Conservation (phyloP, 2,329 filamentous ascomycete genomes). For the Hypoxylon sp. region DNA sequence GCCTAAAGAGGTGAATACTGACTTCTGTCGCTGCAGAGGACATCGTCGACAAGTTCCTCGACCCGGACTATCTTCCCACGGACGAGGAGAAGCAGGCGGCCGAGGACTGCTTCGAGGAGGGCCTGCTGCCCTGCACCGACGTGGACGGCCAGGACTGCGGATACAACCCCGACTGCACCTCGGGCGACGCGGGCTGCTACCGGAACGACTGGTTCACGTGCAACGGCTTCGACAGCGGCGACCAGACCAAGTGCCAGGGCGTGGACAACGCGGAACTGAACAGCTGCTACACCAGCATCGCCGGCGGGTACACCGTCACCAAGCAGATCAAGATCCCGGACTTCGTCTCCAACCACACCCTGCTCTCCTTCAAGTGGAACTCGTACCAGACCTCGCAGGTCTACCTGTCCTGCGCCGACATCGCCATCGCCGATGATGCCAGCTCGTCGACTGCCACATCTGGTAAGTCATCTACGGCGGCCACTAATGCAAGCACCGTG, state of each 20-base stretch:
- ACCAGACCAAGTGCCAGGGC: slow-evolving; percentile 53
- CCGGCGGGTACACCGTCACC: slow-evolving; percentile 61
- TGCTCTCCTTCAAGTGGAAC: slow-evolving; percentile 63
- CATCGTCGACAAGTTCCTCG: slow-evolving; percentile 59
- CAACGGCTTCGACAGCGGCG: slow-evolving; percentile 51
- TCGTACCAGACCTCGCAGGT: slow-evolving; percentile 62
- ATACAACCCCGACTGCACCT: slow-evolving; percentile 57
- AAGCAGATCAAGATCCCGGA: slow-evolving; percentile 60
- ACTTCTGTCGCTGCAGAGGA: too few relatives aligned
- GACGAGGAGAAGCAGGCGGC: slow-evolving; percentile 60
- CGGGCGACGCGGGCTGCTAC: slow-evolving; percentile 54
- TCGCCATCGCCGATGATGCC: slow-evolving; percentile 33
- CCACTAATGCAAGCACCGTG: slow-evolving; percentile 41
- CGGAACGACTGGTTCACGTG: slow-evolving; percentile 65
- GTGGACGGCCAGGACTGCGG: slow-evolving; percentile 58
- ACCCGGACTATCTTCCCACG: slow-evolving; percentile 57
- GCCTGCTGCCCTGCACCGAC: slow-evolving; percentile 57
- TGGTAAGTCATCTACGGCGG: slow-evolving; percentile 19
- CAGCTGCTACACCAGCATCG: slow-evolving; percentile 60
- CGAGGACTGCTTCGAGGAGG: slow-evolving; percentile 60
- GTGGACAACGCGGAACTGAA: slow-evolving; percentile 54
- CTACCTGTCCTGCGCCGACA: slow-evolving; percentile 58
- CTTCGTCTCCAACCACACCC: slow-evolving; percentile 57
- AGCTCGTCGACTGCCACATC: slow-evolving; percentile 28
- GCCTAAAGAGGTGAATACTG: too few relatives aligned